Evolutionary conservation across 2,329 filamentous ascomycete genomes (phyloP), one percentile per base, ranked within the genome.

Genomic region (Botrytis sinoallii): DNA sequence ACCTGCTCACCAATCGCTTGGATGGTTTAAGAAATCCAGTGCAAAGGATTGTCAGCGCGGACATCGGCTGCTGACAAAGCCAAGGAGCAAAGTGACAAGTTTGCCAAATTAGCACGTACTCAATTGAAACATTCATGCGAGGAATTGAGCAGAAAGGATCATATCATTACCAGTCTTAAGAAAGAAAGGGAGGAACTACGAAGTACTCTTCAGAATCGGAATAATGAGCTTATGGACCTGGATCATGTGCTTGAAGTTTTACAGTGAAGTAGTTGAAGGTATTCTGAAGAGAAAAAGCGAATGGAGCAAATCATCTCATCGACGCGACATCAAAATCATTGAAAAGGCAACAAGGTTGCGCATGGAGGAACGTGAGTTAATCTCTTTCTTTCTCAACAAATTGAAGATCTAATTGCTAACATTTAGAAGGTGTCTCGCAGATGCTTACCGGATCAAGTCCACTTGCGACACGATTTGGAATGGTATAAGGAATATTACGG

Each of bases 401-500:
- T 7, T 5, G 29, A 35, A 35, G 5, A 25, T 25, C 22, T 25
- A 7, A 35, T 32, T 66, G 18, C 63, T 48, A 29, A 66, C 20
- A 25, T 32, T 14, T 35, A 5, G 14, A 32, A 66, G 63, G 10
- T 66, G 63, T 16, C 63, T 66, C 1, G 29, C 42, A 35, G 63
- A 66, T 14, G 63, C 63, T 48, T 66, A 66, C 29, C 42, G 20
- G 32, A 66, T 65, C 42, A 66, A 35, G 6, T 48, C 42, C 14
- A 48, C 42, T 25, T 1, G 6, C 29, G 22, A 48, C 42, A 46
- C 4, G 42, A 48, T 6, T 35, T 20, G 38, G 20, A 5, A 66
- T 66, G 63, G 63, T 66, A 25, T 42, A 16, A 25, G 20, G 63
- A 66, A 66, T 25, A 48, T 48, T 66, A 66, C 12, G 63, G 63